Conservation (phyloP, 768 basidiomycete species). For the Gymnopilus junonius region DNA sequence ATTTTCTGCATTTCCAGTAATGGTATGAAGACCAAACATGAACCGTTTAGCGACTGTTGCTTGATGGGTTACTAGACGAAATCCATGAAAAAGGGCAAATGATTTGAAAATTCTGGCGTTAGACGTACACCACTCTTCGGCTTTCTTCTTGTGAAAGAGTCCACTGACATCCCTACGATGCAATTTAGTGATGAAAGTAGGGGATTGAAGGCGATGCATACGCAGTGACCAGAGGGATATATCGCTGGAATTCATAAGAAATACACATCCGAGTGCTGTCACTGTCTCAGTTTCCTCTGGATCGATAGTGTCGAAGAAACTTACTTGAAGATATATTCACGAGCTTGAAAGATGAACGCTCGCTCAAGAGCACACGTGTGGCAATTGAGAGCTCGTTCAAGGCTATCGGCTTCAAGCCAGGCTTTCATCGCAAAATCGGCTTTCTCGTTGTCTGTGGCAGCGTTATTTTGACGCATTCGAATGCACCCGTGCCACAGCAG, state of each 20-base stretch:
- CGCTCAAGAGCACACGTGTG: conserved; percentile 73
- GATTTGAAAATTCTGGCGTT: conserved; percentile 13
- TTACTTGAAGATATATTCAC: conserved; percentile 81
- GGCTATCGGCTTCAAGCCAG: conserved; percentile 71
- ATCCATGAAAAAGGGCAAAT: neutral
- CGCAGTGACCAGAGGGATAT: conserved; percentile 61
- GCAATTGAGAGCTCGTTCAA: conserved; percentile 63
- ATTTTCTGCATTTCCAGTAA: conserved; percentile 59
- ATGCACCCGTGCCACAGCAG: conserved; percentile 77
- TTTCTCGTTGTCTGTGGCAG: conserved; percentile 51
- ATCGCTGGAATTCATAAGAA: conserved; percentile 69
- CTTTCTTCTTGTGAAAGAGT: conserved; percentile 57
- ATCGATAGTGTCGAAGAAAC: conserved; percentile 27
- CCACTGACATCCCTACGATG: conserved; percentile 44
- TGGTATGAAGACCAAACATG: conserved; percentile 59
- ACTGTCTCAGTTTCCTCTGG: conserved; percentile 9
- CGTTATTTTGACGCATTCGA: conserved; percentile 53
- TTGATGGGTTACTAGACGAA: conserved; percentile 59
- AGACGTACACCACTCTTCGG: conserved; percentile 69
- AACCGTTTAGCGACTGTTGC: conserved; percentile 60
- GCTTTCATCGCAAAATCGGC: conserved; percentile 67
- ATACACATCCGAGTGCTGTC: conserved; percentile 71
- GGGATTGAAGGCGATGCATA: conserved; percentile 31
- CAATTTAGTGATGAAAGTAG: neutral
- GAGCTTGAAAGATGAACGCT: conserved; percentile 68